Base-by-base conservation (phyloP, 1,139 yeast genomes). In the Debaryomycetaceae sp. region DNA sequence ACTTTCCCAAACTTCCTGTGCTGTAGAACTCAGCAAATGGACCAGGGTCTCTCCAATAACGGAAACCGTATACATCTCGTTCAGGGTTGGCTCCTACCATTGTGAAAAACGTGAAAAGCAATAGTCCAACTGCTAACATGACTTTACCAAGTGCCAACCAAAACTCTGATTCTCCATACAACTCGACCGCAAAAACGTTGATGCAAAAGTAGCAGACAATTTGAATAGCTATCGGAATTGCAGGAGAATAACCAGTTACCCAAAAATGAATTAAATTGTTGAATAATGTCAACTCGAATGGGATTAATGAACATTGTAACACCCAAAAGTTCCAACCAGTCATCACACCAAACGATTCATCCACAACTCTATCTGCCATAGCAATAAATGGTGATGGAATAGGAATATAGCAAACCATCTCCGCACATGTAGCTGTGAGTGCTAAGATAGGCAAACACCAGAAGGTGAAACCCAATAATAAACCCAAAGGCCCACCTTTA, bases 301-400 rank as follows among this genome's bases (percentile, higher is more conserved):
- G 95, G 42, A 87, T 83, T 49, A 83, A 77, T 19, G 85, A 79
- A 47, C 88, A 79, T 56, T 85, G 83, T 59, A 85, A 70, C 45
- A 86, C 67, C 80, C 87, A 86, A 54, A 84, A 87, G 59, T 87
- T 86, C 79, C 87, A 83, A n/a, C 89, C 86, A 6, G 86, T 81
- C 66, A 83, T 83, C 45, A 83, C 79, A 51, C 86, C 92, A 44
- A 83, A 69, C 0, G 94, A 81, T 42, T 83, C 87, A 61, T 76
- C 81, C 30, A 75, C 74, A 46, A 67, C 73, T 41, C 81, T 56
- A n/a, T 79, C 81, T 1, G 80, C 77, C 73, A 75, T 70, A 32
- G 70, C 64, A 46, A 74, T 64, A 47, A 75, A 76, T 1, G 80
- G 80, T 2, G 95, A 84, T 35, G 82, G 71, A 8, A 85, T 72